Conservation (phyloP, 73 alveolate genomes). For the Paramecium biaurelia region DNA sequence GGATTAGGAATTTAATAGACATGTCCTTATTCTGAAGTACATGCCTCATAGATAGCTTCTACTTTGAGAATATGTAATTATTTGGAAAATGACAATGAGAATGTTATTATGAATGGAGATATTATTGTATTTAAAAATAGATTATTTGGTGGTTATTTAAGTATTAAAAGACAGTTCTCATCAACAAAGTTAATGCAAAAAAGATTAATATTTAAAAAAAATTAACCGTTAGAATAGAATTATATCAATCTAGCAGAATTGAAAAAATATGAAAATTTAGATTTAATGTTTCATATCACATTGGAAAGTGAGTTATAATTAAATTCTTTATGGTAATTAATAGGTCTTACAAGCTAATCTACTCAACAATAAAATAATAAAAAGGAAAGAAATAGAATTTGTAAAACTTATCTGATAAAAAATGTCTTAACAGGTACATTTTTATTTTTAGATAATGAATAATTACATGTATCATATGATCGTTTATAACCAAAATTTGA, state of each 20-base stretch:
- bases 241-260: background rate
- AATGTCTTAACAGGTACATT: conserved; percentile 11
- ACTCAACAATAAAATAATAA: background rate
- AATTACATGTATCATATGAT: background rate
- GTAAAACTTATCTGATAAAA: background rate
- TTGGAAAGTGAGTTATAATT: background rate
- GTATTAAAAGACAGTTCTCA: background rate
- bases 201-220: background rate
- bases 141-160: background rate
- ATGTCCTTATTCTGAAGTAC: background rate
- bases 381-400: background rate
- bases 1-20: conserved; percentile 23
- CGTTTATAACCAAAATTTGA: background rate
- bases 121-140: conserved; percentile 16
- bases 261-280: background rate
- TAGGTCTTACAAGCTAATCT: background rate
- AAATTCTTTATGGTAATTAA: background rate
- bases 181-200: background rate
- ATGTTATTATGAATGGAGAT: conserved; percentile 2
- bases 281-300: background rate
- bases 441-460: background rate
- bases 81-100: background rate
- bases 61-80: background rate
- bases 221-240: background rate
- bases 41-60: background rate